Evolutionary conservation across 495 filamentous ascomycete species (phyloP).

Genomic region (Evansstolkia leycettana): DNA sequence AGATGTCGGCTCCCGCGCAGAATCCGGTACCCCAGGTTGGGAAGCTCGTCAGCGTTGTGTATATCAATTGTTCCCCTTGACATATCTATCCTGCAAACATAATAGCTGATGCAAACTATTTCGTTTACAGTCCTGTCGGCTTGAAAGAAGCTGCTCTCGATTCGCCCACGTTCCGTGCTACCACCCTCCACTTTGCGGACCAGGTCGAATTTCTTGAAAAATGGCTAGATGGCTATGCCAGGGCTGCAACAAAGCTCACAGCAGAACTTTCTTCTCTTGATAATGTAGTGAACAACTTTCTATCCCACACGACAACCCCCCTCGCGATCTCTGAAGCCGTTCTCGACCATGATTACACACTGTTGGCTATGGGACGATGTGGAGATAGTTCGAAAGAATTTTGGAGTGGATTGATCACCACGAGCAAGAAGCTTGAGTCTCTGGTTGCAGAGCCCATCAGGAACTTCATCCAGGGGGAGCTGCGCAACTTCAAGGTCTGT

Average conservation of each 20-base stretch:
- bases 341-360: conserved; percentile 89
- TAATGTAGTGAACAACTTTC: conserved; percentile 56
- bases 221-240: conserved; percentile 85
- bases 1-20: conserved; percentile 36
- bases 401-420: conserved; percentile 63
- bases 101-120: conserved; percentile 7
- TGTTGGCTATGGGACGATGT: conserved; percentile 71
- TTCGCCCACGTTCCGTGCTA: conserved; percentile 87
- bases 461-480: conserved; percentile 60
- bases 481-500: conserved; percentile 49
- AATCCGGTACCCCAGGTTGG: conserved; percentile 34
- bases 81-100: too few relatives aligned
- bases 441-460: conserved; percentile 72
- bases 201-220: conserved; percentile 84
- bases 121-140: conserved; percentile 54
- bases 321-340: conserved; percentile 60
- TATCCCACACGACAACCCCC: conserved; percentile 60
- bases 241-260: conserved; percentile 62
- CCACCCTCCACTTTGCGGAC: conserved; percentile 77
- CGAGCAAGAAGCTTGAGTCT: conserved; percentile 61
- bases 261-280: conserved; percentile 63
- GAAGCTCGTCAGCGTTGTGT: conserved; percentile 47
- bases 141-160: conserved; percentile 93
- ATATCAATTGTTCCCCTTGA: neutral
- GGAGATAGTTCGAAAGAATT: conserved; percentile 76